Base-by-base conservation (phyloP, 345 rosid genomes). In the Salix exigua region DNA sequence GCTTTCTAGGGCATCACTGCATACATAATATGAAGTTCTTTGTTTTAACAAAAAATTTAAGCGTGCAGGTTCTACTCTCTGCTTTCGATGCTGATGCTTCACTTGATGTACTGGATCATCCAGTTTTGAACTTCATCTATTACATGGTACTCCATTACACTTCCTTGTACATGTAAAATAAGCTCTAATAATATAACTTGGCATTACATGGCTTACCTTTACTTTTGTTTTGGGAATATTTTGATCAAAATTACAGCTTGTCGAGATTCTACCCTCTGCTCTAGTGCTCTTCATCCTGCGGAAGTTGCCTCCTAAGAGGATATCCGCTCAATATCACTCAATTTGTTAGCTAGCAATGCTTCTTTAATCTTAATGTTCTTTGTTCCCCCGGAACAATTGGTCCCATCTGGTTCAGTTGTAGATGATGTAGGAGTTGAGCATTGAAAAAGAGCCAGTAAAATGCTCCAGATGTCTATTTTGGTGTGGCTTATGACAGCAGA, bases 201-300 rank as follows among this genome's bases (percentile, higher is more conserved):
- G 50, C 12, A 38, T 70, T 79, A 0, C 28, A 46, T 73, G 10
- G 50, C 19, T 66, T 48, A 44, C 12, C 51, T 64, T 68, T 5
- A 35, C 9, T 23, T 71, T 35, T 53, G 58, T 74, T 80, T 26
- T 71, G 16, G 10, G 42, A 38, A 40, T 76, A 38, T 6, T 30
- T 51, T 71, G 60, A 71, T 72, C 66, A 7, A 70, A 82, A 86
- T 64, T 23, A 58, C 94, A 96, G 98, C 82, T 96, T 50, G 97
- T 89, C 17, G 99, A 96, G 93, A 92, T 96, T 75, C 89, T 94
- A 68, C 99, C 99, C 73, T 94, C 99, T 2, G 96, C 99, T 46
- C 84, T 96, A 19, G 98, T 94, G 75, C 92, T 96, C 64, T 94
- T 83, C 82, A 94, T 96, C 79, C 83, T 96, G 68, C 97, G 98